Conservation (phyloP, 345 rosid species). For the Eucalyptus brandiana region DNA sequence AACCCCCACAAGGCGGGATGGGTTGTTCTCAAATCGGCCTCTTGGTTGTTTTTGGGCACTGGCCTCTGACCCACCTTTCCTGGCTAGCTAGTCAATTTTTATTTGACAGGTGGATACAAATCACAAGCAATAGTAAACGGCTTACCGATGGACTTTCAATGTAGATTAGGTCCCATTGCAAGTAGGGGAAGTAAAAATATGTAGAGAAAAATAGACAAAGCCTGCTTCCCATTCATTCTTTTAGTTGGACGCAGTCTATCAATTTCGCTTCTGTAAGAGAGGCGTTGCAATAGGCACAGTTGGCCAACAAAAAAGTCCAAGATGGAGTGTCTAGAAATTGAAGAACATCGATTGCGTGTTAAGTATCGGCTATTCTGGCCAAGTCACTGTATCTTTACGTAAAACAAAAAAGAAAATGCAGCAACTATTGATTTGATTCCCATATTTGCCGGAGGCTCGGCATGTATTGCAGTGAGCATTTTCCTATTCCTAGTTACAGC, state of each 20-base stretch:
- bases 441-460: background rate
- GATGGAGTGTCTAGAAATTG: background rate
- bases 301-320: background rate
- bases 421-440: background rate
- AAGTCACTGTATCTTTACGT: background rate
- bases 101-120: background rate
- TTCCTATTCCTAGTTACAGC: background rate
- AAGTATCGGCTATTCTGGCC: background rate
- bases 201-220: rapidly evolving
- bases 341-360: background rate
- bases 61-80: background rate
- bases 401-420: background rate
- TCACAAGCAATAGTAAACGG: background rate
- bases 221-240: background rate
- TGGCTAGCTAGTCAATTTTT: background rate
- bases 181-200: background rate
- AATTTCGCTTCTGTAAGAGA: background rate
- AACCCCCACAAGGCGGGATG: background rate
- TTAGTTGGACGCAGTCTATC: background rate
- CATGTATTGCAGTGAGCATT: background rate
- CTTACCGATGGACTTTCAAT: background rate
- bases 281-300: background rate
- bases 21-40: background rate
- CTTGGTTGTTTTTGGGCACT: background rate
- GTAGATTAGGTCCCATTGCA: background rate